Percentiles rank a stretch among this genome's conserved stretches.
Evolutionary conservation across 768 basidiomycete species (phyloP).

Genomic region (Kwoniella europaea): DNA sequence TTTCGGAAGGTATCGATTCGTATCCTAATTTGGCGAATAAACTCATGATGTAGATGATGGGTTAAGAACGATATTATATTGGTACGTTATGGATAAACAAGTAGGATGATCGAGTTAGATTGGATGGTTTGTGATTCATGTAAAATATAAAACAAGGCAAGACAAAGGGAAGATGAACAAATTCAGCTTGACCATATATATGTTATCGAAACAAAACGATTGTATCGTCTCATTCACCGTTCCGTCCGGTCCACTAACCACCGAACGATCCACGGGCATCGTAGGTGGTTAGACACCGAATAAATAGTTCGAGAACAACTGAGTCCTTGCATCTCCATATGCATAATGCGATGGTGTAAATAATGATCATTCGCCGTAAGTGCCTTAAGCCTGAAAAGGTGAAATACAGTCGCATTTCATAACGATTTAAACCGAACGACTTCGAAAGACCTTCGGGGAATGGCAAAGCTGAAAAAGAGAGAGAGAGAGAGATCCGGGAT

Average conservation of each 20-base stretch:
- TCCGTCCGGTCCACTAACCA: neutral
- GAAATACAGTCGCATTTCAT: neutral
- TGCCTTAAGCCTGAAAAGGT: neutral
- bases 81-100: too few species aligned
- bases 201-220: neutral
- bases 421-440: neutral
- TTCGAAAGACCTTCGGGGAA: neutral
- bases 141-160: neutral
- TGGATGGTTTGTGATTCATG: neutral
- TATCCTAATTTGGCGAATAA: constrained; percentile 44
- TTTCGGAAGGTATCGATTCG: constrained; percentile 42
- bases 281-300: neutral
- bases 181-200: neutral
- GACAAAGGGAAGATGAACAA: neutral
- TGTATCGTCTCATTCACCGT: neutral
- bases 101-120: too few species aligned
- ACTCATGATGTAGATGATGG: neutral
- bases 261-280: neutral
- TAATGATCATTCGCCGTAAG: neutral
- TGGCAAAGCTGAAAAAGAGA: too few species aligned
- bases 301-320: neutral
- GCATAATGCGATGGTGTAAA: neutral
- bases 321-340: neutral
- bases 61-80: too few species aligned
- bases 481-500: neutral